Evolutionary conservation across 306 rosid species (phyloP).

Genomic region (Prunus davidiana): DNA sequence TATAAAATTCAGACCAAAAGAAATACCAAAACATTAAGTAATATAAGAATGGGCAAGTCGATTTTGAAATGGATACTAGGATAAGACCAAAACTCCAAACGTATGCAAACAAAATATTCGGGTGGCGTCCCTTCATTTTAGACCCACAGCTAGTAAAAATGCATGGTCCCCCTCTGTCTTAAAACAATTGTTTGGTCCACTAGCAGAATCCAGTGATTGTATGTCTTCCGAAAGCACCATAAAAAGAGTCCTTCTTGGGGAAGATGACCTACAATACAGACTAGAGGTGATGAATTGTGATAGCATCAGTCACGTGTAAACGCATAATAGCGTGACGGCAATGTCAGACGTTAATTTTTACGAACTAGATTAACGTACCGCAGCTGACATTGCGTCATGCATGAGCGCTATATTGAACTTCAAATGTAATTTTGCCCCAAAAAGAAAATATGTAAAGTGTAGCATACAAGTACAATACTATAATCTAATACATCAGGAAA

Average conservation of each 20-base stretch:
- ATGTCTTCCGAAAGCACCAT: background rate
- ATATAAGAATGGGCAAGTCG: background rate
- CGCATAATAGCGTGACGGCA: too few relatives aligned
- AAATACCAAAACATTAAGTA: background rate
- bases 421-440: too few relatives aligned
- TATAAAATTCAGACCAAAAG: background rate
- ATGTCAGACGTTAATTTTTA: too few relatives aligned
- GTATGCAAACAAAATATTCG: background rate
- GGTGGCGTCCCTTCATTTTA: background rate
- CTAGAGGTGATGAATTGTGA: background rate
- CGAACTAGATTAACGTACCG: too few relatives aligned
- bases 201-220: conserved; percentile 12
- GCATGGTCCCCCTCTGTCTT: conserved; percentile 26
- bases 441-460: too few relatives aligned
- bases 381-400: too few relatives aligned
- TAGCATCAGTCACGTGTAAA: too few relatives aligned
- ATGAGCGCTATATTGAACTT: too few relatives aligned
- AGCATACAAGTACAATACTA: background rate
- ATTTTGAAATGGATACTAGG: conserved; percentile 5
- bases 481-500: background rate
- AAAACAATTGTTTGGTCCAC: conserved; percentile 12
- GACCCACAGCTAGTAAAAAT: conserved; percentile 5
- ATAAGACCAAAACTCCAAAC: background rate
- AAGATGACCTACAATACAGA: background rate
- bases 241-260: background rate